Conservation (phyloP, 352 stramenopile species). For the Phytophthora pisi region DNA sequence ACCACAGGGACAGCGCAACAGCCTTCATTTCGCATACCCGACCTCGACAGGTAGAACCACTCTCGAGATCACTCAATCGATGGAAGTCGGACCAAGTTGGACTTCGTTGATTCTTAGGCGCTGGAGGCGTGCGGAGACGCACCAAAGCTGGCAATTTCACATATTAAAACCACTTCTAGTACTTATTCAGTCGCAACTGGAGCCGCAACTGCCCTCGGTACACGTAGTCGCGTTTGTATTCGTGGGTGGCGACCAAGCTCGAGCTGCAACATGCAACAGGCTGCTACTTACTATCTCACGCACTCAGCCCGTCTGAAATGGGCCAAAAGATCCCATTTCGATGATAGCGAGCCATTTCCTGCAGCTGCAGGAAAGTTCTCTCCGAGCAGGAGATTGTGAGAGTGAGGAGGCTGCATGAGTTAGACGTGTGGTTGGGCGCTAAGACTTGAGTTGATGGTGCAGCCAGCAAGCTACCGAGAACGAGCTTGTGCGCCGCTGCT, state of each 20-base stretch:
- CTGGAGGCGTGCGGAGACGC: neutral
- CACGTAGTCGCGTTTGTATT: neutral
- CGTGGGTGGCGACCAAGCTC: neutral
- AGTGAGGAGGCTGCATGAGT: neutral
- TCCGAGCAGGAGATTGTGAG: constrained; percentile 4
- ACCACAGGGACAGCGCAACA: neutral
- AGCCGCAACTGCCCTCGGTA: neutral
- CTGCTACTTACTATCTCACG: constrained; percentile 1
- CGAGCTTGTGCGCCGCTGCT: neutral
- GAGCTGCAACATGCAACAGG: constrained; percentile 5
- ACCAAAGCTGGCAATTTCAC: neutral
- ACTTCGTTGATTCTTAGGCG: constrained; percentile 6
- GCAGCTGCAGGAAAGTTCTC: constrained; percentile 17
- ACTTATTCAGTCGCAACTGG: neutral
- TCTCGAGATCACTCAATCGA: neutral
- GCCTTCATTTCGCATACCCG: constrained; percentile 20
- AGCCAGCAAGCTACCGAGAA: neutral
- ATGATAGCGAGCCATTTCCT: neutral
- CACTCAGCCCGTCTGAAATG: neutral
- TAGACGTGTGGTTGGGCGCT: neutral
- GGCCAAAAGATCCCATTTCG: constrained; percentile 8
- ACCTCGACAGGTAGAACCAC: neutral
- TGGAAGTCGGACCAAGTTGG: constrained; percentile 1
- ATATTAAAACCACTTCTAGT: neutral
- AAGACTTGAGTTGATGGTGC: neutral